Evolutionary conservation across 495 filamentous ascomycete genomes (phyloP), one percentile per base, ranked within the genome.

Genomic region (Haplographium delicatum): DNA sequence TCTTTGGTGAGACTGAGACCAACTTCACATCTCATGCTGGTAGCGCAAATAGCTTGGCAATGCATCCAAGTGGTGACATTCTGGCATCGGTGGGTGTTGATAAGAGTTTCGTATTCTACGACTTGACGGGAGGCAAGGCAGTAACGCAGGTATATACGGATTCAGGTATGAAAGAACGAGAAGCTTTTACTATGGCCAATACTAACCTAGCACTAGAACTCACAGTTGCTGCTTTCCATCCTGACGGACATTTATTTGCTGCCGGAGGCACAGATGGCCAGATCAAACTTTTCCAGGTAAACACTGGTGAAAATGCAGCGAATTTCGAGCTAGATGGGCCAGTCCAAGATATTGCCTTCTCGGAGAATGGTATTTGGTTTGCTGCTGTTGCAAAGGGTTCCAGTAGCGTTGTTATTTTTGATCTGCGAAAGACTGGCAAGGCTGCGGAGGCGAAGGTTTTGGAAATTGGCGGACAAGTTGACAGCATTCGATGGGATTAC

Each of bases 361-460:
- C 91, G 0, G 94, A 98, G 66, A 98, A 97, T 54, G 93, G 93
- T n/a, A 91, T 84, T 52, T 96, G 89, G 85, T 81, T 98, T 55
- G 93, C 94, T 8, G 80, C 86, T 1, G 80, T 82, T 13, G 78
- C 78, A 19, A 80, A 84, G 58, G 82, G 82, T 18, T 84, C 85
- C 40, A 85, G 81, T 6, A 83, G 73, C 15, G 82, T 95, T 44
- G 82, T 83, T 6, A 82, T 98, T 51, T 97, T 90, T 75, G 91
- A 97, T 68, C 75, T 98, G 33, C 85, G 93, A 49, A 95, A 89
- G 66, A 78, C 82, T 47, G 81, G 91, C 26, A 87, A 84, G 56
- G 81, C 83, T 26, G 80, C 82, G 38, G 72, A 79, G 56, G 79
- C 80, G 54, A 93, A 94, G 74, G 78, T 83, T 23, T 72, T 97